A percentile compares a stretch with the other conserved stretches of the same genome.
Evolutionary conservation across 176 grass and related monocot species (phyloP).

Genomic region (Ensete ventricosum): DNA sequence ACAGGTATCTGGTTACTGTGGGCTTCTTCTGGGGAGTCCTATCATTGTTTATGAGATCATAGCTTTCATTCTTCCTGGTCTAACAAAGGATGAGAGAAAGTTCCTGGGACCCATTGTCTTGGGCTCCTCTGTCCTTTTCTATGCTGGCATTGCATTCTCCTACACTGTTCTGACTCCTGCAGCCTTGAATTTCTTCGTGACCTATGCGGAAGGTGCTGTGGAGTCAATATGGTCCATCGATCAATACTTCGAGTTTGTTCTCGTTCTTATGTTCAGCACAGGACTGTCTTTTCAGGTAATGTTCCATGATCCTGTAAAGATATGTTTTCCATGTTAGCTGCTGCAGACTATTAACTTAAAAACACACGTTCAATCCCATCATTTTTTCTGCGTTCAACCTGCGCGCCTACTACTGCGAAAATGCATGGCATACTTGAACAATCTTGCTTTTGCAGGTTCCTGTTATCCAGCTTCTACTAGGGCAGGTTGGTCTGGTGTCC

Average conservation of each 20-base stretch:
- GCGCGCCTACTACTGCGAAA: too few relatives aligned
- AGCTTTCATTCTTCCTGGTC: slow-evolving; percentile 83
- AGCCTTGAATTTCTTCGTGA: slow-evolving; percentile 93
- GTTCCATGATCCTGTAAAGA: background rate
- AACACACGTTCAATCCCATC: too few relatives aligned
- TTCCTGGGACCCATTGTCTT: slow-evolving; percentile 93
- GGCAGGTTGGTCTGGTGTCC: slow-evolving; percentile 81
- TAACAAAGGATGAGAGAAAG: slow-evolving; percentile 77
- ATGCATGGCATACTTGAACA: too few relatives aligned
- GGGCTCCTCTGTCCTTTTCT: slow-evolving; percentile 90
- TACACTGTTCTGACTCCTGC: slow-evolving; percentile 77
- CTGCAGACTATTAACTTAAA: too few relatives aligned
- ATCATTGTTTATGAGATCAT: slow-evolving; percentile 95
- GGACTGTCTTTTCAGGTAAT: slow-evolving; percentile 93
- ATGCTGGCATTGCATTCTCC: slow-evolving; percentile 86
- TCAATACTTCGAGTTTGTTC: slow-evolving; percentile 94
- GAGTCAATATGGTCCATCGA: slow-evolving; percentile 97
- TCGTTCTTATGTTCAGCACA: slow-evolving; percentile 93
- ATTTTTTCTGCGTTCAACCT: too few relatives aligned
- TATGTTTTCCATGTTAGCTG: too few relatives aligned
- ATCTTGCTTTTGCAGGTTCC: slow-evolving; percentile 42
- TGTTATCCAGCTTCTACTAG: slow-evolving; percentile 81
- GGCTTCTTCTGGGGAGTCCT: slow-evolving; percentile 87
- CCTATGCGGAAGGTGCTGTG: slow-evolving; percentile 91
- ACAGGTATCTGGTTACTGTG: slow-evolving; percentile 95